Base-by-base conservation (phyloP, 371 early-diverging fungal genomes). In the Mortierella sp. region DNA sequence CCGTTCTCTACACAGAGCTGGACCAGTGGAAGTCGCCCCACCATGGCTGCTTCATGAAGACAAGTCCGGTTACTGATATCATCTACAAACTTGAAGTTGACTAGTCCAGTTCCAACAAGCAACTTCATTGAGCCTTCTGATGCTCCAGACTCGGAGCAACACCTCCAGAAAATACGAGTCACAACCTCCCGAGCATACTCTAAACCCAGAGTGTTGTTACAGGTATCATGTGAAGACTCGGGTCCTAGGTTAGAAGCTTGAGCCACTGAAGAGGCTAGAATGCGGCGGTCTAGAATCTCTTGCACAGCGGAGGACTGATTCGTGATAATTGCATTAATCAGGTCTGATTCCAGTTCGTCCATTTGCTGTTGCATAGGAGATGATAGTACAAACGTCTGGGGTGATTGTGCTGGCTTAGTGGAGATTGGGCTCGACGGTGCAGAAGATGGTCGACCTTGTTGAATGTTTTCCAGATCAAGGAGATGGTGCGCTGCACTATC, bases 61-160 rank as follows among this genome's bases (percentile, higher is more conserved):
- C 93, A 92, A 0, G 94, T 96, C 31, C 96, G 89, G 70, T 94
- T 93, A 66, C 91, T 96, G 80, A 98, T 96, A 72, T 98, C 97
- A 80, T 97, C 98, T n/a, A 89, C 86, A 76, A 90, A 93, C 53
- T 88, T 90, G 76, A 86, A 92, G 71, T 94, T 87, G 54, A 95
- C 87, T n/a, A 87, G 80, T 0, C 85, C 84, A 0, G 93, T 88
- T 2, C 82, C 85, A 31, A 96, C 85, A 37, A 96, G 69, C 40
- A 89, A 71, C 47, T 87, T 85, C 45, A 94, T 89, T 53, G 89
- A 86, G 26, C 40, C 29, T 9, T 84, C 86, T 1, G 85, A 82
- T 7, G 78, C 70, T 7, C 85, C 77, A 8, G 87, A 86, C 72
- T 95, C 95, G 4, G 94, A 89, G 70, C 95, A 94, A 10, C 94